These are phyloP conservation scores for Leptodermis oblonga DNA, from an alignment of 257 asterid genomes.

Conservation along the genomic window DNA sequence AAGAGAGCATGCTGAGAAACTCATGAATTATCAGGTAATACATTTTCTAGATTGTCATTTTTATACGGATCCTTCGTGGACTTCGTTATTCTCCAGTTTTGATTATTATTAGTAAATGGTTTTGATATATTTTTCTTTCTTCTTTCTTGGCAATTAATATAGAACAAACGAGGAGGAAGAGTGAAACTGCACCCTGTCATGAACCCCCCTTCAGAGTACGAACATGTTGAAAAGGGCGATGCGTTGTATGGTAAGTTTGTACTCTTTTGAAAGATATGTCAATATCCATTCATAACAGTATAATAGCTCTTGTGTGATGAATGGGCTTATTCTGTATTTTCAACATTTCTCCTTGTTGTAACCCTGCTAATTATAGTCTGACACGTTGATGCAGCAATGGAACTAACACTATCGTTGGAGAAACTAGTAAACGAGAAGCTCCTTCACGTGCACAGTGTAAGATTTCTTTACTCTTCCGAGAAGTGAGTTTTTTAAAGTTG, in stretches of 20 bases:
- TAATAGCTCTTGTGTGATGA: neutral
- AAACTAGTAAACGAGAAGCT: constrained; percentile 63
- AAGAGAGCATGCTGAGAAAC: constrained; percentile 83
- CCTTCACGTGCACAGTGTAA: constrained; percentile 48
- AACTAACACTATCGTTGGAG: constrained; percentile 66
- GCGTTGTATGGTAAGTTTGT: constrained; percentile 59
- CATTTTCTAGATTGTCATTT: neutral
- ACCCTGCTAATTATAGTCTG: neutral
- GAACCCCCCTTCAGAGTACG: constrained; percentile 60
- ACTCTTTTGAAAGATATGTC: neutral
- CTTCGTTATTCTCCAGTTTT: neutral
- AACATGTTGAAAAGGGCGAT: constrained; percentile 77
- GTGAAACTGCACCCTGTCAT: constrained; percentile 51
- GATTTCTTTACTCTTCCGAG: constrained; percentile 3
- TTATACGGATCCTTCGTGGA: neutral
- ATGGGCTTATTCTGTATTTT: neutral
- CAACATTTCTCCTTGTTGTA: neutral
- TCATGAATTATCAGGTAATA: constrained; percentile 79
- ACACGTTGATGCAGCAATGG: constrained; percentile 63
- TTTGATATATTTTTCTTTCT: neutral
- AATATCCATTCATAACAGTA: neutral
- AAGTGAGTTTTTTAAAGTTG: neutral
- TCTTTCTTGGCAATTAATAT: neutral
- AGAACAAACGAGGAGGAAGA: constrained; percentile 87
- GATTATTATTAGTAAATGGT: neutral